Percentiles rank a stretch among this genome's conserved stretches.
Evolutionary conservation across 192 early-diverging fungal species (phyloP).

Genomic region (Cladochytrium replicatum): DNA sequence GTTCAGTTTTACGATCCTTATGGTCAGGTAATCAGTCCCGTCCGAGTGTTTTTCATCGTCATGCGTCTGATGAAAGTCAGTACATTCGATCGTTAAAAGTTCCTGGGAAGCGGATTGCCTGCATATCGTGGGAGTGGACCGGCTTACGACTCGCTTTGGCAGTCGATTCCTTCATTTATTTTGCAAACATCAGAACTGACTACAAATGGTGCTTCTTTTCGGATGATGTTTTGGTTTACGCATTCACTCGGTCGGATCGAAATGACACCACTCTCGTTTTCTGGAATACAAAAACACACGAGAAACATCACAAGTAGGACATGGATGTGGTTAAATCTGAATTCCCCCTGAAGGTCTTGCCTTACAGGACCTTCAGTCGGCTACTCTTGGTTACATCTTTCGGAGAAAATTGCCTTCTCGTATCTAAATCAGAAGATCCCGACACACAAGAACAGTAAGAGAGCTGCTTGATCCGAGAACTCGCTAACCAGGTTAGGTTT

Average conservation of each 20-base stretch:
- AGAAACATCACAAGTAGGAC: constrained; percentile 36
- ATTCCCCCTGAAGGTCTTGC: background rate
- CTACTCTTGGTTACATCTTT: constrained; percentile 29
- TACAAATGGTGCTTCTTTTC: constrained; percentile 44
- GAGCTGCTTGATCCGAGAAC: background rate
- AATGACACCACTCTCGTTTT: constrained; percentile 33
- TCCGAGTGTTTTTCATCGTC: background rate
- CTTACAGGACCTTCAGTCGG: constrained; percentile 24
- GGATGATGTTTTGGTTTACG: constrained; percentile 38
- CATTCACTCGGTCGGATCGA: constrained; percentile 29
- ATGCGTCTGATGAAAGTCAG: constrained; percentile 14
- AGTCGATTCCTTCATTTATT: constrained; percentile 53
- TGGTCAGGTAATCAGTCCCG: constrained; percentile 31
- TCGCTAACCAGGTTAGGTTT: constrained; percentile 13
- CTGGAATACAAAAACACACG: constrained; percentile 49
- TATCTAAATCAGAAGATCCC: constrained; percentile 30
- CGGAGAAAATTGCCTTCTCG: constrained; percentile 37
- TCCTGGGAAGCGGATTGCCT: constrained; percentile 42
- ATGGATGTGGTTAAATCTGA: background rate
- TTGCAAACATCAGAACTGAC: constrained; percentile 49
- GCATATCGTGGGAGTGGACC: constrained; percentile 47
- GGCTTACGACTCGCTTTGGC: constrained; percentile 47
- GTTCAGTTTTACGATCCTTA: constrained; percentile 44
- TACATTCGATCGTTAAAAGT: constrained; percentile 48
- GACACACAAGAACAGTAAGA: background rate